Evolutionary conservation across 2,329 filamentous ascomycete genomes (phyloP), one percentile per base, ranked within the genome.

Genomic region (Phialophora tarda): DNA sequence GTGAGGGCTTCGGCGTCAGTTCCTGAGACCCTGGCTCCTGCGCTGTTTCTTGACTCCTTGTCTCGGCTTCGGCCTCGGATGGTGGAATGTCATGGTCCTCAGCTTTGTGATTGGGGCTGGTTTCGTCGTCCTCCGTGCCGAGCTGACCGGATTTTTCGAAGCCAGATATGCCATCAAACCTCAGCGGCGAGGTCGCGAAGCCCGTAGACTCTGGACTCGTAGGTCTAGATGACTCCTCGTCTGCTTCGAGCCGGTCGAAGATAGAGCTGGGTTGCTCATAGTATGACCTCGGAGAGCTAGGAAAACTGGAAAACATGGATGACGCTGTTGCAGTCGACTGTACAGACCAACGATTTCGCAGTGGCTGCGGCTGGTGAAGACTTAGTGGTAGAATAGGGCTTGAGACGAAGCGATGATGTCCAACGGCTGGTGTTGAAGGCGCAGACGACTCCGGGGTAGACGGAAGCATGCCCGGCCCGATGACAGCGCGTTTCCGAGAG

Each of bases 151-250:
- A 23, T 11, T 53, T 41, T 4, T 59, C 62, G 8, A 55, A 21
- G n/a, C 54, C 57, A 12, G 12, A 23, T 21, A 54, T 24, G 30
- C 48, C 55, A 41, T 56, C 55, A 11, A 56, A 82, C 1, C 84
- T 86, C 50, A 90, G 90, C 73, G 86, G 81, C 1, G 92, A 91
- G 24, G 85, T 82, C 83, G 75, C 86, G 56, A 79, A 77, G 14
- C 89, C 89, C 21, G 66, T 62, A 1, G 92, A 96, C 17, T 91
- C 89, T 0, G 95, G 94, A 44, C 93, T 97, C 0, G 88, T 89
- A 0, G 93, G 91, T 56, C 89, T 85, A 11, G 91, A 93, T 2
- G 86, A 89, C 59, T 91, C 89, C 54, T 80, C 82, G 63, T 83
- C 84, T 69, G 83, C 84, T 71, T 90, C 86, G 11, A 85, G 80